Percentiles rank a stretch among this genome's conserved stretches.
These are phyloP conservation scores for Fusarium duplospermum DNA, from an alignment of 2,329 filamentous ascomycete genomes.

Conservation along the genomic window DNA sequence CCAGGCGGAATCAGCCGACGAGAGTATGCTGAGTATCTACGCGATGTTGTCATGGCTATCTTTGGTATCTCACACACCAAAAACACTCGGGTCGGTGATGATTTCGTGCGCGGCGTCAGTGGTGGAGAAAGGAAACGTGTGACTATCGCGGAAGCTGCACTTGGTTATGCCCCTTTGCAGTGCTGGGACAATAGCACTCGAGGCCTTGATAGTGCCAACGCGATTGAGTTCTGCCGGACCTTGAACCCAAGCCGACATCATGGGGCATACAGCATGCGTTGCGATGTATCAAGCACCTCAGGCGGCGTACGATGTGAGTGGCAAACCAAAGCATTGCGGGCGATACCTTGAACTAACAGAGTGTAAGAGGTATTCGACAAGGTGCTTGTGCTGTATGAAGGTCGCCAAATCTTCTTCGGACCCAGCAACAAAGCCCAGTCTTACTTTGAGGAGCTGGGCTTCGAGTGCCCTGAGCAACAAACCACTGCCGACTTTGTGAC, in stretches of 20 bases:
- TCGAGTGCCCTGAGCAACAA: background rate
- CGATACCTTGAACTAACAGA: no score
- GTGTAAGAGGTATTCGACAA: background rate
- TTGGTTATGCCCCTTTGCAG: background rate
- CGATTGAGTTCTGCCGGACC: background rate
- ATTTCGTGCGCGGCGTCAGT: background rate
- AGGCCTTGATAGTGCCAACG: background rate
- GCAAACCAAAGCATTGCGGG: no score
- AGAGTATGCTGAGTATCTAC: background rate
- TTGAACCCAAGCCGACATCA: background rate
- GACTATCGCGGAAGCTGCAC: background rate
- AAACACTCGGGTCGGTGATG: background rate
- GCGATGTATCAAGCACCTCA: background rate
- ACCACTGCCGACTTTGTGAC: background rate
- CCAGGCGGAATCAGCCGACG: background rate
- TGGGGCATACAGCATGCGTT: background rate
- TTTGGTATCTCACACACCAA: background rate
- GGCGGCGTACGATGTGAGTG: background rate
- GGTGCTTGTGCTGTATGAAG: background rate
- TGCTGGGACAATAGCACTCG: background rate
- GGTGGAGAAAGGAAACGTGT: background rate
- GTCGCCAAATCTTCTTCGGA: background rate
- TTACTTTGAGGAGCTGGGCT: background rate
- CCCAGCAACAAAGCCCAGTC: no score
- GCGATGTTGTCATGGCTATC: background rate